Conservation (phyloP, 208 protist genomes). For the Naegleria lovaniensis region DNA sequence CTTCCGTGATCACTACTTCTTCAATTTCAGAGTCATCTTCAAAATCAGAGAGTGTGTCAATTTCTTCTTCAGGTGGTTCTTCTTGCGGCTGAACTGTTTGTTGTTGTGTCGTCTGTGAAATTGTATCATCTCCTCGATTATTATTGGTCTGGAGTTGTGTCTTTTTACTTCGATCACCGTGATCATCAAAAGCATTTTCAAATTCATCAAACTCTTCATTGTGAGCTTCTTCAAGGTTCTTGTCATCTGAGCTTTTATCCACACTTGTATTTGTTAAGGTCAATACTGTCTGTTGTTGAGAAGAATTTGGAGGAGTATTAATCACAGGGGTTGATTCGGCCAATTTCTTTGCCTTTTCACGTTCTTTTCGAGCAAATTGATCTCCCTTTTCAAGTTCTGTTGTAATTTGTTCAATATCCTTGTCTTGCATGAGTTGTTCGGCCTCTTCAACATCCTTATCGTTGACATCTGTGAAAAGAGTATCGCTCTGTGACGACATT, state of each 20-base stretch:
- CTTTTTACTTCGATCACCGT: too few relatives aligned
- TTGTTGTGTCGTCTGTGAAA: background rate
- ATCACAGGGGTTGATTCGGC: background rate
- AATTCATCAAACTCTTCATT: background rate
- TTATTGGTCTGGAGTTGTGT: too few relatives aligned
- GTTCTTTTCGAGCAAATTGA: background rate
- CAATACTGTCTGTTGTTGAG: background rate
- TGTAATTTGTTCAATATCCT: background rate
- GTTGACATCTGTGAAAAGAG: background rate
- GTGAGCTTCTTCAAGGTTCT: background rate
- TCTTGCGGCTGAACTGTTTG: background rate
- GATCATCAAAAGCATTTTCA: too few relatives aligned
- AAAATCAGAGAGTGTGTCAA: background rate
- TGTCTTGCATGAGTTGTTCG: background rate
- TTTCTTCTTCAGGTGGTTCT: background rate
- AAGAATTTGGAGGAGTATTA: too few relatives aligned
- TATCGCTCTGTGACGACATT: background rate
- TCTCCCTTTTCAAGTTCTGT: background rate
- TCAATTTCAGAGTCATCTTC: slow-evolving; percentile 20
- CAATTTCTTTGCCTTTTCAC: background rate
- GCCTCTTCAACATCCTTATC: background rate
- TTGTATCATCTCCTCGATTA: too few relatives aligned
- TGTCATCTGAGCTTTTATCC: too few relatives aligned
- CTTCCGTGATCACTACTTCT: background rate
- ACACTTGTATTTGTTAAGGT: background rate